Conservation (phyloP, 345 rosid species). For the Draba incana region DNA sequence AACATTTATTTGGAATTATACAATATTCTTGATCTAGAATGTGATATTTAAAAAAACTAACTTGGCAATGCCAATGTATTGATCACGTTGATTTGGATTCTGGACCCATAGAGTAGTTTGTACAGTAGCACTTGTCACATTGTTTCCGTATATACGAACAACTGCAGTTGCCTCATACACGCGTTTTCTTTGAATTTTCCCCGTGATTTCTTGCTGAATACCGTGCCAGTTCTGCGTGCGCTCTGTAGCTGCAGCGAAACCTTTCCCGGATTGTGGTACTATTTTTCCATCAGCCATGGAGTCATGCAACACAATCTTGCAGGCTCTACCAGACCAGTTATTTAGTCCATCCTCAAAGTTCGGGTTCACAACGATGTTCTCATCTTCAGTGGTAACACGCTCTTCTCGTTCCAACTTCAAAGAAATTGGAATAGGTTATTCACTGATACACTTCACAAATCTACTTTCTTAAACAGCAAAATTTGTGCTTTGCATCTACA, state of each 20-base stretch:
- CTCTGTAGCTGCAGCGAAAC: constrained; percentile 71
- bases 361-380: constrained; percentile 68
- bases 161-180: constrained; percentile 68
- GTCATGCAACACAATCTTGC: constrained; percentile 69
- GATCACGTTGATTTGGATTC: constrained; percentile 67
- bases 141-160: constrained; percentile 71
- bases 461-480: too few relatives aligned
- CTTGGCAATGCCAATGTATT: constrained; percentile 74
- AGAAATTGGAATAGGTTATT: constrained; percentile 9
- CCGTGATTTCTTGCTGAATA: constrained; percentile 84
- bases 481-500: background rate
- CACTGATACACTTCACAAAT: background rate
- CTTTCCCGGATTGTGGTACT: constrained; percentile 66
- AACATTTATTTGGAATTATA: constrained; percentile 58
- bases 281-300: constrained; percentile 80
- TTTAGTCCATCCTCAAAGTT: constrained; percentile 75
- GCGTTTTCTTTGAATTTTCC: constrained; percentile 66
- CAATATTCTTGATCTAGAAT: constrained; percentile 47
- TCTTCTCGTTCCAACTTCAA: constrained; percentile 35
- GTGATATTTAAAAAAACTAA: constrained; percentile 38
- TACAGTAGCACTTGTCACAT: constrained; percentile 54
- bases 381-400: constrained; percentile 47
- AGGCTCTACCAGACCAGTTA: constrained; percentile 89
- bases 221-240: constrained; percentile 87
- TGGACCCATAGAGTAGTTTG: constrained; percentile 79